A percentile compares a stretch with the other conserved stretches of the same genome.
Evolutionary conservation across 352 stramenopile genomes (phyloP).

Genomic region (Saprolegnia parasitica): DNA sequence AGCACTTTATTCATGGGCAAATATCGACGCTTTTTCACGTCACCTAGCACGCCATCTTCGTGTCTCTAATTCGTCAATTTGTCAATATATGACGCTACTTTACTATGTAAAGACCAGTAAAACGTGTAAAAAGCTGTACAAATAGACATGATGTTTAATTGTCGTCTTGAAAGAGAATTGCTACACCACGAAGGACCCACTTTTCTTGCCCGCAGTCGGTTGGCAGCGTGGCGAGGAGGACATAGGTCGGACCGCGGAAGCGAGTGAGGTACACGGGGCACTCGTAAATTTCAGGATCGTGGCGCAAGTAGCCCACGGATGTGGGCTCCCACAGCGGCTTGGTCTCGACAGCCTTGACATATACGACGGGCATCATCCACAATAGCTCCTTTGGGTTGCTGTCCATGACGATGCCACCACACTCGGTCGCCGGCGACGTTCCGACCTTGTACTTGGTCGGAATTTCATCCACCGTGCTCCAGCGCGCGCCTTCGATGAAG

Average conservation of each 20-base stretch:
- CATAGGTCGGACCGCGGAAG: slow-evolving; percentile 95
- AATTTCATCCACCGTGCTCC: slow-evolving; percentile 85
- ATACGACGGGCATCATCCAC: slow-evolving; percentile 89
- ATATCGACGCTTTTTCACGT: too few species aligned
- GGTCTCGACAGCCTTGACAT: slow-evolving; percentile 95
- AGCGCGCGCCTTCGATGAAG: slow-evolving; percentile 95
- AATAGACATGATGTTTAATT: slow-evolving; percentile 52
- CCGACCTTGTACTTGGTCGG: slow-evolving; percentile 85
- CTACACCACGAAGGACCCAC: slow-evolving; percentile 92
- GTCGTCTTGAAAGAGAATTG: slow-evolving; percentile 94
- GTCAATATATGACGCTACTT: too few species aligned
- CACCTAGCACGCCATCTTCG: too few species aligned
- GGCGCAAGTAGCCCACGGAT: slow-evolving; percentile 92
- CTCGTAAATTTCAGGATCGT: slow-evolving; percentile 91
- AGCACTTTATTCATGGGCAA: background rate
- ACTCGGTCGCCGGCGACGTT: slow-evolving; percentile 72
- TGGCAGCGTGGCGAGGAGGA: slow-evolving; percentile 94
- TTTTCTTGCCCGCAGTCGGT: slow-evolving; percentile 88
- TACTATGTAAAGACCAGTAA: too few species aligned
- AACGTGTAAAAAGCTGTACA: background rate
- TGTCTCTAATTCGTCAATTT: too few species aligned
- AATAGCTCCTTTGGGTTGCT: slow-evolving; percentile 95
- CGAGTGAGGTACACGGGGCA: slow-evolving; percentile 96
- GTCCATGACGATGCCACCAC: slow-evolving; percentile 87
- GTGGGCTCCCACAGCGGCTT: slow-evolving; percentile 91